Evolutionary conservation across 768 basidiomycete species (phyloP).

Genomic region (Kwoniella heveanensis): DNA sequence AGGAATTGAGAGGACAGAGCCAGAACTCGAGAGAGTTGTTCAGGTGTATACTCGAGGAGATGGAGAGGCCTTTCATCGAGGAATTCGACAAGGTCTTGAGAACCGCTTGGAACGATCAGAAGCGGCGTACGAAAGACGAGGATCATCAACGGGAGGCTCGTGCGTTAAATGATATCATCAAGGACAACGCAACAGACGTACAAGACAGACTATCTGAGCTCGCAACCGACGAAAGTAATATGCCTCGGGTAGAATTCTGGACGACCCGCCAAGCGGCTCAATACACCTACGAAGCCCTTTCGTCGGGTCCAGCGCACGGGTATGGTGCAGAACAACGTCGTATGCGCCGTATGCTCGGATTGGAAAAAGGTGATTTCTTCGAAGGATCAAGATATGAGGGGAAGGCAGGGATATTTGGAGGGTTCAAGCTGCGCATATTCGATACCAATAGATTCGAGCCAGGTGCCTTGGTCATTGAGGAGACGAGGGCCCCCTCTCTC

Average conservation of each 20-base stretch:
- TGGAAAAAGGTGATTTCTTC: constrained; percentile 47
- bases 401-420: constrained; percentile 32
- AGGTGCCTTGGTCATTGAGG: neutral
- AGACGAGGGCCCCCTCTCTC: too few species aligned
- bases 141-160: too few species aligned
- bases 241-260: constrained; percentile 67
- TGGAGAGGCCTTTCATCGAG: constrained; percentile 65
- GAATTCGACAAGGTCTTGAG: constrained; percentile 62
- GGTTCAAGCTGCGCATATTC: constrained; percentile 30
- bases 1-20: constrained; percentile 28
- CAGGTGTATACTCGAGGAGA: constrained; percentile 74
- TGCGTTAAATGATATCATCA: neutral
- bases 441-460: constrained; percentile 10
- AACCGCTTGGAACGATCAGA: constrained; percentile 6
- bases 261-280: constrained; percentile 73
- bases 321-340: constrained; percentile 65
- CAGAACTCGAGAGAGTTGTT: constrained; percentile 71
- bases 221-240: neutral
- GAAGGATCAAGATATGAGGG: constrained; percentile 41
- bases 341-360: constrained; percentile 39
- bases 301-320: constrained; percentile 66
- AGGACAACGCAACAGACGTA: neutral
- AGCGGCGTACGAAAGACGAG: neutral
- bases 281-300: constrained; percentile 73
- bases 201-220: neutral